Conservation (phyloP, 164 flowering plant species). For the Tetrastigma voinierianum region DNA sequence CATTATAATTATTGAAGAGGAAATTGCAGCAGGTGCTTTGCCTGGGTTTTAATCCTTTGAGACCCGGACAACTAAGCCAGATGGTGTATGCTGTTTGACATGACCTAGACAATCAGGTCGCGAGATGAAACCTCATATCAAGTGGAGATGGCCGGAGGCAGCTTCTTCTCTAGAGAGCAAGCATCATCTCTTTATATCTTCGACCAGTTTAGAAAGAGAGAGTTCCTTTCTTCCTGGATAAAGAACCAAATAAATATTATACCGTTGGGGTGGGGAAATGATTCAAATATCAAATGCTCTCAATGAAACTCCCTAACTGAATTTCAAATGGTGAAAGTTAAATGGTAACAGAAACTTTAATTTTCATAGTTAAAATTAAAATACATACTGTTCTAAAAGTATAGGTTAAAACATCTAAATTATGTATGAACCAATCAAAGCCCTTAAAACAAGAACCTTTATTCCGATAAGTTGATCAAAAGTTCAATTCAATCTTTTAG, state of each 20-base stretch:
- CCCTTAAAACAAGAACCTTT: too few species aligned
- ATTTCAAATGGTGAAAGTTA: too few species aligned
- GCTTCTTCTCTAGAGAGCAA: conserved; percentile 83
- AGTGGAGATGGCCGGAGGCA: conserved; percentile 71
- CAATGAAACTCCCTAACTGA: too few species aligned
- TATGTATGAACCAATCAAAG: too few species aligned
- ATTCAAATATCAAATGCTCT: background rate
- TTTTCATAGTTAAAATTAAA: background rate
- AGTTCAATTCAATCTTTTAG: too few species aligned
- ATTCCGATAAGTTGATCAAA: too few species aligned
- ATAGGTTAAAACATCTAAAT: background rate
- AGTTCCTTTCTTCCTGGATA: conserved; percentile 87
- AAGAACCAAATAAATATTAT: background rate
- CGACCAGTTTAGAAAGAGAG: conserved; percentile 74
- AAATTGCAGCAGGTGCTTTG: background rate
- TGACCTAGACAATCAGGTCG: conserved; percentile 92
- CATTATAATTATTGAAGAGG: background rate
- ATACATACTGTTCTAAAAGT: background rate
- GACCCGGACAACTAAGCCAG: conserved; percentile 70
- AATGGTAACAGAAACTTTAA: too few species aligned
- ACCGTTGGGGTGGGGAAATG: background rate
- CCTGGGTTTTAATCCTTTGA: conserved; percentile 50
- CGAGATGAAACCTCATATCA: conserved; percentile 93
- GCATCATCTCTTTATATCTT: conserved; percentile 87
- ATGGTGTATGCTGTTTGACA: conserved; percentile 68